Conservation (phyloP, 2,329 filamentous ascomycete genomes). For the Cadophora sp. region DNA sequence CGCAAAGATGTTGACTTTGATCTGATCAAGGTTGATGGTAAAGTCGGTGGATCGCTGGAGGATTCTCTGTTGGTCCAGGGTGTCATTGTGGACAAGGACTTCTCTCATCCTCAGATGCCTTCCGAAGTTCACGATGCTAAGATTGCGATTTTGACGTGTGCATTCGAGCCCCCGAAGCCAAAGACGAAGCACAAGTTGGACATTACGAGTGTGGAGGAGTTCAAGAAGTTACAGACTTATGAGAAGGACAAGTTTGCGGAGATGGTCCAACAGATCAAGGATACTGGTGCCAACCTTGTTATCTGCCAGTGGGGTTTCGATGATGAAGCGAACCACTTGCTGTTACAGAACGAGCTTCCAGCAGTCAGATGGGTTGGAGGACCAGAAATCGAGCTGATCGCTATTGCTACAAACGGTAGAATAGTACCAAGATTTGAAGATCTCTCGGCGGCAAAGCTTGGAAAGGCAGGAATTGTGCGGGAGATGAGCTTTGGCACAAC, state of each 20-base stretch:
- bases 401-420: constrained; percentile 96
- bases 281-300: constrained; percentile 93
- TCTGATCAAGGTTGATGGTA: constrained; percentile 98
- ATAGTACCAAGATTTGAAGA: constrained; percentile 99
- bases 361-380: constrained; percentile 98
- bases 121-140: constrained; percentile 94
- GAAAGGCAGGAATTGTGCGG: constrained; percentile 84
- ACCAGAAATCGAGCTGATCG: constrained; percentile 97
- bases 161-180: constrained; percentile 98
- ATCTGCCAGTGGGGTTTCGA: constrained; percentile 99
- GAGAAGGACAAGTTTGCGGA: constrained; percentile 96
- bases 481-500: constrained; percentile 98
- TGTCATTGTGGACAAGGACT: constrained; percentile 99
- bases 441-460: constrained; percentile 87
- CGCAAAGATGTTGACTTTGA: constrained; percentile 98
- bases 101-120: constrained; percentile 99
- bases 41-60: constrained; percentile 92
- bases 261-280: constrained; percentile 99
- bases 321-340: constrained; percentile 96
- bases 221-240: constrained; percentile 96
- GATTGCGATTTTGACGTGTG: constrained; percentile 95
- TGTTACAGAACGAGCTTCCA: constrained; percentile 94
- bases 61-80: constrained; percentile 95
- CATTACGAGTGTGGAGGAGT: constrained; percentile 96
- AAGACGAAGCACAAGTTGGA: constrained; percentile 99